Evolutionary conservation across 176 grass and related monocot genomes (phyloP).

Genomic region (Zea mays): DNA sequence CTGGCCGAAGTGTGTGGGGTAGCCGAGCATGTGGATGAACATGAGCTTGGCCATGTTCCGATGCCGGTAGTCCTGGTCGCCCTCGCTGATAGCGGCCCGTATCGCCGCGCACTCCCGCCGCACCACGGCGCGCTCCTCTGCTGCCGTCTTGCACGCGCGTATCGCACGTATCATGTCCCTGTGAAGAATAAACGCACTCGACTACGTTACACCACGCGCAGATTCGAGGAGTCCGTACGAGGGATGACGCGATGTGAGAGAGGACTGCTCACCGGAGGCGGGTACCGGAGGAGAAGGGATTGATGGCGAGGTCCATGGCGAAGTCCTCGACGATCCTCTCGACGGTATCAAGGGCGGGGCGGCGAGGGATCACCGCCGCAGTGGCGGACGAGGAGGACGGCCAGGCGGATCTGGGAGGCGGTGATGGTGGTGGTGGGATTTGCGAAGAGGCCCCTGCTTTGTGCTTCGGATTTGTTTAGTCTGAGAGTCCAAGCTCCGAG

Average conservation of each 20-base stretch:
- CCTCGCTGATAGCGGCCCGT: constrained; percentile 91
- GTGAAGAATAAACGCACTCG: not conserved
- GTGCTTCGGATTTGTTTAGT: constrained; percentile 30
- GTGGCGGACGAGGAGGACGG: constrained; percentile 28
- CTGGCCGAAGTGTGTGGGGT: constrained; percentile 99
- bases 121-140: constrained; percentile 96
- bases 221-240: constrained; percentile 12
- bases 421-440: constrained; percentile 42
- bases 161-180: constrained; percentile 99
- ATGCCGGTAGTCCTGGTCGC: constrained; percentile 89
- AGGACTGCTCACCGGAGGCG: constrained; percentile 68
- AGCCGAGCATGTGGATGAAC: constrained; percentile 99
- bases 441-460: constrained; percentile 49
- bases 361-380: constrained; percentile 28
- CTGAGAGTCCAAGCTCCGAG: constrained; percentile 1
- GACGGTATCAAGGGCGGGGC: constrained; percentile 31
- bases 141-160: constrained; percentile 96
- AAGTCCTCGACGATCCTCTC: constrained; percentile 54
- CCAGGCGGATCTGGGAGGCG: constrained; percentile 59
- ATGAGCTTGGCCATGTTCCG: constrained; percentile 98
- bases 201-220: not conserved
- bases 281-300: constrained; percentile 96
- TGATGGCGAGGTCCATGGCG: constrained; percentile 73
- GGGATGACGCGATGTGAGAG: constrained; percentile 13
- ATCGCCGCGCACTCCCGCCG: constrained; percentile 98